A percentile compares a stretch with the other conserved stretches of the same genome.
Conservation (phyloP, 2,329 filamentous ascomycete species). For the Fusarium verticillioides region DNA sequence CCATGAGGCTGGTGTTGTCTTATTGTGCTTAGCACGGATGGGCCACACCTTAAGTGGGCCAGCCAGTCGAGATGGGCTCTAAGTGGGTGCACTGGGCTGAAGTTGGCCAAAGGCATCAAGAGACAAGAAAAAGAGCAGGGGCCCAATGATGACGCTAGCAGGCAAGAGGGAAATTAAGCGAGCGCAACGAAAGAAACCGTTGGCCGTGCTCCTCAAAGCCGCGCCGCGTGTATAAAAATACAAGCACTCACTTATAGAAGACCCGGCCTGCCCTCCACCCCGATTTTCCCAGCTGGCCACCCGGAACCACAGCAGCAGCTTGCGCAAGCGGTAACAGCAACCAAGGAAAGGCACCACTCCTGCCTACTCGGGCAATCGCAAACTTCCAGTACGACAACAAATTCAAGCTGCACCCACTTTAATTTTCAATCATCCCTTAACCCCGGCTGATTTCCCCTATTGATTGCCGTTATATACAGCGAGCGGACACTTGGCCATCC, state of each 20-base stretch:
- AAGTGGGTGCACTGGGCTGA: conserved; percentile 32
- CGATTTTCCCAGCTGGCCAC: conserved; percentile 50
- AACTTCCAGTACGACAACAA: conserved; percentile 24
- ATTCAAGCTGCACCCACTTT: conserved; percentile 30
- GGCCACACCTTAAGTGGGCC: conserved; percentile 31
- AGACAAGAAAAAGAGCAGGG: conserved; percentile 36
- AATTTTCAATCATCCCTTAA: conserved; percentile 16
- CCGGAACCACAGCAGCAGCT: conserved; percentile 41
- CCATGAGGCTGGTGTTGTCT: conserved; percentile 37
- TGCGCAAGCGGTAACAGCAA: conserved; percentile 39
- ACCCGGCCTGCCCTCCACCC: conserved; percentile 57
- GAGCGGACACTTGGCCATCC: conserved; percentile 23
- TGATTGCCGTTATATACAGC: conserved; percentile 22
- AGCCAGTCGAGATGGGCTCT: conserved; percentile 17
- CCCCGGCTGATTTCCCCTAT: conserved; percentile 14
- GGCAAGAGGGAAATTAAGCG: conserved; percentile 53
- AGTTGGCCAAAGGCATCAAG: conserved; percentile 35
- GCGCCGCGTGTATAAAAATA: conserved; percentile 59
- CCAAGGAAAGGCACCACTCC: conserved; percentile 37
- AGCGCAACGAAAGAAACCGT: conserved; percentile 49
- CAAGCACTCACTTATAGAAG: conserved; percentile 58
- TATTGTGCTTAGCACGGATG: conserved; percentile 14
- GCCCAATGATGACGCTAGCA: conserved; percentile 46
- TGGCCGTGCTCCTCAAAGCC: conserved; percentile 46
- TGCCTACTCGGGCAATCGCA: conserved; percentile 32